Base-by-base conservation (phyloP, 768 basidiomycete genomes). In the Mycena crocata region DNA sequence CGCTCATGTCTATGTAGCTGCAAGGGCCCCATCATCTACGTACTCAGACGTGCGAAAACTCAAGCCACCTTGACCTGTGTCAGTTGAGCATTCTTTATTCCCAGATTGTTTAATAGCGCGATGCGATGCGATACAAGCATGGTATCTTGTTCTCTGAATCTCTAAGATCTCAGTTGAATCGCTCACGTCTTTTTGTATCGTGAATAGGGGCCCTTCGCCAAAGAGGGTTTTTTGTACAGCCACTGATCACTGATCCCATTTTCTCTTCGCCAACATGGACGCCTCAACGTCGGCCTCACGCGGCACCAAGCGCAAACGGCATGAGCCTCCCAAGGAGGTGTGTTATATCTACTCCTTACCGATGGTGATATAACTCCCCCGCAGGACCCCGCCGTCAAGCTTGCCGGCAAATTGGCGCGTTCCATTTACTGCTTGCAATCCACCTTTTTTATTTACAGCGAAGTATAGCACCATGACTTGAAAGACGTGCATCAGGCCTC, bases 401-500 rank as follows among this genome's bases (percentile, higher is more conserved):
- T 91, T 19, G 75, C 72, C 37, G 83, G 86, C 69, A 90, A 89
- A 79, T 80, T 92, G 78, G 90, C 83, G 80, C 62, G 30, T 40
- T 9, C 65, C 57, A 48, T 42, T 45, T 45, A 37, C 45, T 60
- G 48, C 42, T 45, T 62, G 55, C 21, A 45, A 19, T 14, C 21
- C 23, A 44, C 44, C 30, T 40, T 54, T 26, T 9, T 35, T n/a
- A 26, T n/a, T 1, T 34, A 19, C 24, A 23, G 34, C 24, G 7
- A 21, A 19, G 14, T 69, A 42, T 75, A 97, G 95, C 89, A 93
- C 71, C 93, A 93, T 75, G 86, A 86, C 63, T 74, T 92, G 54
- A 91, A 87, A 74, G 90, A 92, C 69, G 85, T 93, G 12, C 85
- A 86, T 68, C 92, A 92, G 71, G 87, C 90, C 6, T 87, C 91